phyloP scores from a whole-genome alignment of 441 rosid genomes.

The Pelargonium fulgidum region DNA sequence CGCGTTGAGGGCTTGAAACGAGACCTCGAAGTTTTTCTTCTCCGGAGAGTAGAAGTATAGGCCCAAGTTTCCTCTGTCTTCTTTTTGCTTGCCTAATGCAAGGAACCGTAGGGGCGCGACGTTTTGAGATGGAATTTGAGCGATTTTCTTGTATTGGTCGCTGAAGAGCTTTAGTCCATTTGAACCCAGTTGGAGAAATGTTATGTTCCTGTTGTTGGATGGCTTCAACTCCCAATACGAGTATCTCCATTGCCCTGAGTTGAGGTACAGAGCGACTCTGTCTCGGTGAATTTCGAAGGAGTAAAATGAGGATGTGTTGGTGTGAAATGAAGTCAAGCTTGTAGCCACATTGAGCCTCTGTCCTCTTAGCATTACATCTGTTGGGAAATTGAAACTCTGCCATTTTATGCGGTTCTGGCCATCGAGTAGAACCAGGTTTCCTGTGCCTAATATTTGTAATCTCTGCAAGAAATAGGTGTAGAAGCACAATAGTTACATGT shows the following conservation, averaged over 20 bases:
- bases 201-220: constrained; percentile 47
- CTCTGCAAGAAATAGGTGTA: constrained; percentile 40
- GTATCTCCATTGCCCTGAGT: constrained; percentile 54
- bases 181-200: constrained; percentile 44
- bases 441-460: constrained; percentile 49
- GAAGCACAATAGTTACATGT: no score
- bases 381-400: constrained; percentile 95
- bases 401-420: constrained; percentile 47
- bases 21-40: constrained; percentile 41
- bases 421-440: constrained; percentile 67
- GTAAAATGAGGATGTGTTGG: constrained; percentile 47
- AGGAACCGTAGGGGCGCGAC: constrained; percentile 48
- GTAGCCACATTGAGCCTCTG: constrained; percentile 75
- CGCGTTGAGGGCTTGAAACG: constrained; percentile 55
- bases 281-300: constrained; percentile 54
- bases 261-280: constrained; percentile 57
- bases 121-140: constrained; percentile 36
- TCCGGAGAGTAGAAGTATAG: constrained; percentile 55
- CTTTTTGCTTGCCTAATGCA: constrained; percentile 41
- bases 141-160: constrained; percentile 48
- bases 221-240: constrained; percentile 89
- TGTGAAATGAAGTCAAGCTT: constrained; percentile 64
- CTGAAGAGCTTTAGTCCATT: constrained; percentile 52
- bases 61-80: constrained; percentile 65
- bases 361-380: constrained; percentile 68